Evolutionary conservation across 164 flowering plant species (phyloP), one percentile per base, ranked within the genome.

Genomic region (Litsea cubeba): DNA sequence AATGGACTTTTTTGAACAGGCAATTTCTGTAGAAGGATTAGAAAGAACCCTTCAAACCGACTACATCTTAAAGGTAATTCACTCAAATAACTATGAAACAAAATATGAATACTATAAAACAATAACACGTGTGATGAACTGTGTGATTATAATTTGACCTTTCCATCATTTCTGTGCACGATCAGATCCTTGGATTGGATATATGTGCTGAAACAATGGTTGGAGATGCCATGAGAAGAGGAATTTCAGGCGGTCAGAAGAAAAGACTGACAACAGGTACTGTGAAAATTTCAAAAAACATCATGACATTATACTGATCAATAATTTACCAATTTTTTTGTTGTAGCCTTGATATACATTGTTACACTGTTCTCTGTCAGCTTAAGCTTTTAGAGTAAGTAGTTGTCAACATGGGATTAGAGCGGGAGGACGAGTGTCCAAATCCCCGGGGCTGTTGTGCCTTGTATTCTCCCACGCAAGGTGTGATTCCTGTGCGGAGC

Each of bases 181-280:
- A 18, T 22, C 82, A 88, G 95, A 88, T 90, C 54, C 88, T 90
- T 54, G 91, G 96, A 69, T 83, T 89, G 67, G 95, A 91, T 78
- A 76, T 85, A 5, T 90, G 91, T 79, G 84, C 87, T 68, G 91
- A 89, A 28, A 88, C 87, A 49, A 6, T 86, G 69, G 90, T 87
- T 63, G 92, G 96, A 26, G 88, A 89, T 81, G 80, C 77, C 77
- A 85, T 89, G 91, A 81, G 86, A 79, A 85, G 90, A 84, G 96
- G 96, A 35, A 84, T 91, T 28, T 91, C 96, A 8, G 93, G 93
- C 46, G 93, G 93, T 65, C 91, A 87, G 70, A 89, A 88, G 82
- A 89, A 85, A 82, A 79, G 91, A 72, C 70, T 89, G 67, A 89
- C 92, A 49, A 89, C 92, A 83, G 91, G 95, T 87, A 76, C 30